Evolutionary conservation across 2,329 filamentous ascomycete species (phyloP).

Genomic region (Blastomyces emzantsi): DNA sequence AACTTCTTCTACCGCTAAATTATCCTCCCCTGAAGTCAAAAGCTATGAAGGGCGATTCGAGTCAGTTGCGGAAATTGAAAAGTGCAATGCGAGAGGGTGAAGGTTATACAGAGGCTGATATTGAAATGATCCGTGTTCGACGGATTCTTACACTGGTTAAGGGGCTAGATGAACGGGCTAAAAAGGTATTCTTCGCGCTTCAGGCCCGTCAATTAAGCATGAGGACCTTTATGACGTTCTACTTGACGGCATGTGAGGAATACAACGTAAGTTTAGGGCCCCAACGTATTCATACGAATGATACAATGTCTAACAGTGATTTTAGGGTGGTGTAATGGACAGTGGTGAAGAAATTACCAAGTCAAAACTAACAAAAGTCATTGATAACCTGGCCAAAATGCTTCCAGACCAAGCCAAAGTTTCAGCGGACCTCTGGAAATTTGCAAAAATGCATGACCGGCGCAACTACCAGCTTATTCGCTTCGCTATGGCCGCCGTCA

Average conservation of each 20-base stretch:
- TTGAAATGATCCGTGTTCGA: constrained; percentile 64
- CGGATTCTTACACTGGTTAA: constrained; percentile 74
- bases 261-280: constrained; percentile 52
- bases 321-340: constrained; percentile 62
- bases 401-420: constrained; percentile 68
- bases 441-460: constrained; percentile 83
- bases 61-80: constrained; percentile 48
- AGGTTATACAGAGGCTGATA: constrained; percentile 32
- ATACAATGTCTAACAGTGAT: constrained; percentile 3
- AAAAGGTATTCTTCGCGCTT: constrained; percentile 79
- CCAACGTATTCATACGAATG: background rate
- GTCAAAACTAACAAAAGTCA: constrained; percentile 59
- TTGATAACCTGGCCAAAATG: constrained; percentile 62
- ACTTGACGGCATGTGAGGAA: constrained; percentile 74
- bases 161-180: constrained; percentile 66
- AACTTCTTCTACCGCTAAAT: constrained; percentile 78
- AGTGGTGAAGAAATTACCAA: constrained; percentile 57
- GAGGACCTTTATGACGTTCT: constrained; percentile 63
- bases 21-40: constrained; percentile 64
- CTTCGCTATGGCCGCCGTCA: constrained; percentile 74
- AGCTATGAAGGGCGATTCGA: constrained; percentile 37
- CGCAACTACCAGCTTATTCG: constrained; percentile 82
- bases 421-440: constrained; percentile 72
- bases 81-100: constrained; percentile 27
- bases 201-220: constrained; percentile 69